Evolutionary conservation across 2,329 filamentous ascomycete genomes (phyloP).

Genomic region (Claviceps cyperi): DNA sequence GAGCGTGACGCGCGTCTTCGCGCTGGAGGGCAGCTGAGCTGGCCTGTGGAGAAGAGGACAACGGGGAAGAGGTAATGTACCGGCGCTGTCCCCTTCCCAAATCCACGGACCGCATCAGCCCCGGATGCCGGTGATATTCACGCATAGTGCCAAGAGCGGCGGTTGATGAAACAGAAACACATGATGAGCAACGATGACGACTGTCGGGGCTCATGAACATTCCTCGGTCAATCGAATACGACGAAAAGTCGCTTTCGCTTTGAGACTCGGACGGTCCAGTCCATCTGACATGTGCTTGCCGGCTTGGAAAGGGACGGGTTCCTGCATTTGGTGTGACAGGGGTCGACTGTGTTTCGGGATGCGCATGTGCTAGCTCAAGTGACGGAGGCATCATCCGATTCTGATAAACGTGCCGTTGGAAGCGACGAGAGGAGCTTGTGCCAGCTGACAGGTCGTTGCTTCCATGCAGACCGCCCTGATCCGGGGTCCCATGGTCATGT

Average conservation of each 20-base stretch:
- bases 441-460: conserved; percentile 10
- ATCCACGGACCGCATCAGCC: conserved; percentile 32
- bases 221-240: conserved; percentile 49
- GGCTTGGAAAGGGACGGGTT: conserved; percentile 16
- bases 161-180: conserved; percentile 28
- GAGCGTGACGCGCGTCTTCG: conserved; percentile 24
- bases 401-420: conserved; percentile 29
- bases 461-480: neutral
- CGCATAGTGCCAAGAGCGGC: conserved; percentile 46
- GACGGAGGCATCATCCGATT: conserved; percentile 29
- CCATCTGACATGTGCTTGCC: conserved; percentile 24
- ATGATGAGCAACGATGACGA: conserved; percentile 49
- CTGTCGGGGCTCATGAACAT: conserved; percentile 46
- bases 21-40: conserved; percentile 24
- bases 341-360: conserved; percentile 15
- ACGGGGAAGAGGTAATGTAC: conserved; percentile 20
- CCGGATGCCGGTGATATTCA: conserved; percentile 26
- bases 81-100: conserved; percentile 17
- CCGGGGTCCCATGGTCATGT: conserved; percentile 19
- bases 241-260: conserved; percentile 35
- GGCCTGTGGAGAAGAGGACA: conserved; percentile 24
- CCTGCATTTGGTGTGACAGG: conserved; percentile 24
- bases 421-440: conserved; percentile 10
- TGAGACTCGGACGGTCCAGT: conserved; percentile 23
- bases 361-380: conserved; percentile 21